These are phyloP conservation scores for Daldinia concentrica DNA, from an alignment of 495 filamentous ascomycete species.

Conservation along the genomic window DNA sequence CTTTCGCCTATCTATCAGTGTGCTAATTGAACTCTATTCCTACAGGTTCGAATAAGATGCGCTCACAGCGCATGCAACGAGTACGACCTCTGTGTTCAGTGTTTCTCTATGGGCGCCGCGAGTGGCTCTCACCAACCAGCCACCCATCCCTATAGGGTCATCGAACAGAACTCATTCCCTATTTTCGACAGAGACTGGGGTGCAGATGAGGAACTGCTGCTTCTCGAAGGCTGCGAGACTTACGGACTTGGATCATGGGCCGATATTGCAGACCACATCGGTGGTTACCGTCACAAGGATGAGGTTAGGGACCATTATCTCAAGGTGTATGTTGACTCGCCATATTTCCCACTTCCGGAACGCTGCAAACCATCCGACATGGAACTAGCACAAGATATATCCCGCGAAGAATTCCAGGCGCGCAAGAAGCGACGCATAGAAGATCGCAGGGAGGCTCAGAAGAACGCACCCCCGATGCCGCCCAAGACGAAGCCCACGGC, in stretches of 20 bases:
- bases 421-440: constrained; percentile 96
- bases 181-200: constrained; percentile 97
- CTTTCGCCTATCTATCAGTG: neutral
- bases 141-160: constrained; percentile 88
- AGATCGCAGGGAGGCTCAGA: constrained; percentile 85
- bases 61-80: constrained; percentile 83
- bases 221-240: constrained; percentile 96
- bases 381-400: constrained; percentile 76
- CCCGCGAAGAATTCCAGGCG: constrained; percentile 91
- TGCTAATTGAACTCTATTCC: constrained; percentile 1
- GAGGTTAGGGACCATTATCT: constrained; percentile 95
- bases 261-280: constrained; percentile 97
- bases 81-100: constrained; percentile 96
- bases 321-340: constrained; percentile 83
- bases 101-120: constrained; percentile 81
- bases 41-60: constrained; percentile 92
- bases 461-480: constrained; percentile 80
- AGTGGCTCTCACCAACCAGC: constrained; percentile 84
- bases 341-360: constrained; percentile 84
- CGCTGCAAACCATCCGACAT: constrained; percentile 83
- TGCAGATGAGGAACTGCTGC: constrained; percentile 91
- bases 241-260: constrained; percentile 98
- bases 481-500: constrained; percentile 97
- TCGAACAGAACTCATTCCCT: constrained; percentile 97
- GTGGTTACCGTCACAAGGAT: constrained; percentile 91